A percentile compares a stretch with the other conserved stretches of the same genome.
These are phyloP conservation scores for Mortierella sp. DNA, from an alignment of 371 early-diverging fungal species.

Conservation along the genomic window DNA sequence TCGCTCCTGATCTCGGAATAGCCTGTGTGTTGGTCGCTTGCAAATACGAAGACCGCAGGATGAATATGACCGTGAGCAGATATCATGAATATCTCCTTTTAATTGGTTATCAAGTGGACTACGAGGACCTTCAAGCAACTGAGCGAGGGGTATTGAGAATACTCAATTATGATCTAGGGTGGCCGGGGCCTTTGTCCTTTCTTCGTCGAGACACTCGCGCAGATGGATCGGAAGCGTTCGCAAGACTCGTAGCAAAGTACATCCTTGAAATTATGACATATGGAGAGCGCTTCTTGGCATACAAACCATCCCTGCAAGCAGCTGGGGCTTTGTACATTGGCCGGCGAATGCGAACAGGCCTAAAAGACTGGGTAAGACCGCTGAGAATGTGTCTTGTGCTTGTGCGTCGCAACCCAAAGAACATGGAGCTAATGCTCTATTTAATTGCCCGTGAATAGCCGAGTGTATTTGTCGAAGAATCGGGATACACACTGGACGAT, in stretches of 20 bases:
- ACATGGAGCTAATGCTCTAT: too few species aligned
- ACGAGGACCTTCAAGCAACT: slow-evolving; percentile 68
- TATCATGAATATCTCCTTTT: slow-evolving; percentile 47
- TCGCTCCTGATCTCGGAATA: slow-evolving; percentile 82
- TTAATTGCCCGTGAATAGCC: too few species aligned
- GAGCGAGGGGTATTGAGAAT: slow-evolving; percentile 76
- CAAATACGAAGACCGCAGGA: slow-evolving; percentile 88
- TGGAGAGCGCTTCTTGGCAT: slow-evolving; percentile 73
- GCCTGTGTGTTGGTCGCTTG: slow-evolving; percentile 83
- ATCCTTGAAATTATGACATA: slow-evolving; percentile 82
- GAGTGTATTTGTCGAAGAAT: too few species aligned
- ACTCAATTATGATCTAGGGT: slow-evolving; percentile 74
- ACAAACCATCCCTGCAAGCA: slow-evolving; percentile 73
- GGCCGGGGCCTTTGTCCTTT: slow-evolving; percentile 79
- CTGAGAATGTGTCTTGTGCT: too few species aligned
- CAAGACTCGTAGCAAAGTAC: slow-evolving; percentile 84
- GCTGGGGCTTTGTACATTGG: slow-evolving; percentile 69
- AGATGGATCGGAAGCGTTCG: slow-evolving; percentile 75
- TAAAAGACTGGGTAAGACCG: slow-evolving; percentile 14
- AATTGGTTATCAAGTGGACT: slow-evolving; percentile 56
- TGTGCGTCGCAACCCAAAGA: too few species aligned
- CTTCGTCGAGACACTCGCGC: slow-evolving; percentile 82
- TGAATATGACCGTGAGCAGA: slow-evolving; percentile 64
- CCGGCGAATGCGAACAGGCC: slow-evolving; percentile 1
- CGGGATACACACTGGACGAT: too few species aligned